Conservation (phyloP, 371 early-diverging fungal genomes). For the Zopfochytrium polystomum region DNA sequence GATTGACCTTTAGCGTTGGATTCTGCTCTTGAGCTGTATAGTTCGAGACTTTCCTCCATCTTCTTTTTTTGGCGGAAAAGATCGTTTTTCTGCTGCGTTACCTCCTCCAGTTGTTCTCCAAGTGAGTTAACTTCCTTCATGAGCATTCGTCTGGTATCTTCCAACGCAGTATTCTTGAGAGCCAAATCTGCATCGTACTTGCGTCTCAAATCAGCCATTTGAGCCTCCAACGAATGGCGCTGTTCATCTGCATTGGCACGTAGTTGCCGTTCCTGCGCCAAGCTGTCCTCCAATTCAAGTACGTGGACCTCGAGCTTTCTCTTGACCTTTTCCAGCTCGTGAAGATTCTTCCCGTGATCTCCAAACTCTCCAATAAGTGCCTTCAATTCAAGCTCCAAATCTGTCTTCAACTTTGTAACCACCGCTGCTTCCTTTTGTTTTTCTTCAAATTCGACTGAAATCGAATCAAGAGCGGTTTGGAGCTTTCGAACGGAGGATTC, state of each 20-base stretch:
- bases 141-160: slow-evolving; percentile 70
- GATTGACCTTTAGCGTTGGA: slow-evolving; percentile 60
- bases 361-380: slow-evolving; percentile 75
- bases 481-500: slow-evolving; percentile 60
- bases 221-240: slow-evolving; percentile 60
- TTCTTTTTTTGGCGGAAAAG: slow-evolving; percentile 56
- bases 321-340: slow-evolving; percentile 69
- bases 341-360: slow-evolving; percentile 69
- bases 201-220: slow-evolving; percentile 62
- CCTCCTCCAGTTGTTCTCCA: slow-evolving; percentile 70
- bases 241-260: slow-evolving; percentile 63
- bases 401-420: slow-evolving; percentile 61
- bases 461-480: slow-evolving; percentile 55
- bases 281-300: slow-evolving; percentile 56
- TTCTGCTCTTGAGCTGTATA: slow-evolving; percentile 54
- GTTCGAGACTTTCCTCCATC: slow-evolving; percentile 63
- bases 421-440: slow-evolving; percentile 49
- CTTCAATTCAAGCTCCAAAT: slow-evolving; percentile 68
- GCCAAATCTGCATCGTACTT: slow-evolving; percentile 62
- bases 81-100: slow-evolving; percentile 54
- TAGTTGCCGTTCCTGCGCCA: slow-evolving; percentile 60
- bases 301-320: slow-evolving; percentile 59
- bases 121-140: slow-evolving; percentile 72
- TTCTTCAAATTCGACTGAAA: slow-evolving; percentile 59
- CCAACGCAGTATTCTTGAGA: slow-evolving; percentile 64